phyloP scores from a whole-genome alignment of 371 early-diverging fungal genomes.

The Syncephalis plumigaleata region DNA sequence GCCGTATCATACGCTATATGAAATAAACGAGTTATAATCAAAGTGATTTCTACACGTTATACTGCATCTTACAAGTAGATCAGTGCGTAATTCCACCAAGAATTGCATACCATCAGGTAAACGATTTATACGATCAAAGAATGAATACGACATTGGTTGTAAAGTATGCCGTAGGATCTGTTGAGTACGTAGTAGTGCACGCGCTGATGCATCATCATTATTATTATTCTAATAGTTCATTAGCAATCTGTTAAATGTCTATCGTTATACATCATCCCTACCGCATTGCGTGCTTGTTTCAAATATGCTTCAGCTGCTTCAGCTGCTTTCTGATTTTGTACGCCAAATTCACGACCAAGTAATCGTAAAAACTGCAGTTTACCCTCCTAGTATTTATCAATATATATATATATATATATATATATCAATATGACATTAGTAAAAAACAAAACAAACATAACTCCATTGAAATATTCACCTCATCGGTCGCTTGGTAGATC shows the following conservation, averaged over 20 bases:
- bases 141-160: constrained; percentile 34
- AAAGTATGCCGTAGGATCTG: constrained; percentile 35
- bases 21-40: too few species aligned
- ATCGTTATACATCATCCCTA: constrained; percentile 1
- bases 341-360: constrained; percentile 41
- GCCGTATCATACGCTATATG: background rate
- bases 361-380: constrained; percentile 27
- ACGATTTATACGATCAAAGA: constrained; percentile 51
- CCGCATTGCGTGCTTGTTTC: constrained; percentile 1
- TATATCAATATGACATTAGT: background rate
- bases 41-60: too few species aligned
- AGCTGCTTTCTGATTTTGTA: constrained; percentile 10
- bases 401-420: background rate
- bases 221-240: background rate
- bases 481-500: constrained; percentile 31
- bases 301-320: constrained; percentile 16
- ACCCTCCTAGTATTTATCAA: constrained; percentile 14
- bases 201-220: constrained; percentile 7
- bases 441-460: constrained; percentile 2
- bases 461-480: constrained; percentile 7
- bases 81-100: constrained; percentile 49
- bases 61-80: constrained; percentile 44
- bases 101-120: constrained; percentile 60
- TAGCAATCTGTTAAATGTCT: background rate
- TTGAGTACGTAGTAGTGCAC: constrained; percentile 23